Base-by-base conservation (phyloP, 129 eudicot genomes). In the Kitagawia praeruptora region DNA sequence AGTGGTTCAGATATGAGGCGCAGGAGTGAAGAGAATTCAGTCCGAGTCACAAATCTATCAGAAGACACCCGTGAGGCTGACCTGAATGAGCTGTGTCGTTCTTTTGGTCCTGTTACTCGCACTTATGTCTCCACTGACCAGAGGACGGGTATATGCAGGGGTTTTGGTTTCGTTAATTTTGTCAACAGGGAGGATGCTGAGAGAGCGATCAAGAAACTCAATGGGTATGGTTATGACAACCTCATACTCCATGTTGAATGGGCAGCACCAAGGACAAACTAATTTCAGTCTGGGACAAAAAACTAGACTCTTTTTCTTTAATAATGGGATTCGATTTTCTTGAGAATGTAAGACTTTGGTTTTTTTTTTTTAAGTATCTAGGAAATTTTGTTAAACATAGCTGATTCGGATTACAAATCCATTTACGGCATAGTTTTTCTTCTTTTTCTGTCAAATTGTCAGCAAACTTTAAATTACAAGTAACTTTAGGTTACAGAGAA, bases 31-130 rank as follows among this genome's bases (percentile, higher is more conserved):
- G 97, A 93, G 86, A 93, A 93, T 87, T 93, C 95, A 12, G 93
- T 93, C 2, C 79, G 97, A 81, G 98, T 93, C 23, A 86, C 91
- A 39, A 93, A 93, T 78, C 90, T 89, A 1, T 93, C 98, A 1
- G 97, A 93, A 75, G 97, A 91, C 84, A 93, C 98, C 12, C 75
- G 94, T n/a, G 98, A 93, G 86, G 85, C 98, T 1, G 98, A 93
- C 76, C 77, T 93, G 85, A 85, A 61, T 5, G 97, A 93, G 90
- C 87, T 93, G 13, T 93, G 88, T 82, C 74, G 97, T 0, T 87
- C 91, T 5, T 91, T 93, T 87, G 97, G 98, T 12, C 75, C 79
- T 1, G 87, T 93, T 54, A 89, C 88, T 72, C 85, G 97, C n/a
- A 92, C 88, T 37, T 93, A 93, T 80, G 98, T 91, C 46, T 97